Conservation (phyloP, 768 basidiomycete genomes). For the Suillus americanus region DNA sequence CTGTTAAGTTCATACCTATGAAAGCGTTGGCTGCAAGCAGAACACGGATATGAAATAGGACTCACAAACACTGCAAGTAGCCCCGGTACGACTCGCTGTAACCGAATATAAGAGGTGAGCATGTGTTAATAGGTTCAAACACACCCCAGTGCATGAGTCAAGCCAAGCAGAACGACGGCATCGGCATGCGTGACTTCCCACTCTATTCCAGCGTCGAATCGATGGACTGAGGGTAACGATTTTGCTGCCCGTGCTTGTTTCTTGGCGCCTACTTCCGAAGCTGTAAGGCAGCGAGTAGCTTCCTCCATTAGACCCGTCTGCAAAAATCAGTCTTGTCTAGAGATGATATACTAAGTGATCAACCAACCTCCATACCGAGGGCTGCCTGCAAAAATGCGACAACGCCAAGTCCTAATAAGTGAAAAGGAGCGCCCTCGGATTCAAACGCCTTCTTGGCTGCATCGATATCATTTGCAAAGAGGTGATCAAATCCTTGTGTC, state of each 20-base stretch:
- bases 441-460: conserved; percentile 52
- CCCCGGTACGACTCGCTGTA: conserved; percentile 74
- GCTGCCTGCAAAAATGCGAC: conserved; percentile 77
- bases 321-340: background rate
- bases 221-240: conserved; percentile 30
- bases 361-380: conserved; percentile 71
- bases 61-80: conserved; percentile 75
- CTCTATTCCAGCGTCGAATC: conserved; percentile 64
- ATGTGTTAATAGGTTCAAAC: conserved; percentile 12
- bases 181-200: conserved; percentile 80
- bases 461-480: conserved; percentile 68
- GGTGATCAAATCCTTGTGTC: conserved; percentile 58
- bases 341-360: background rate
- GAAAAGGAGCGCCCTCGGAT: conserved; percentile 53
- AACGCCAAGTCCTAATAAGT: conserved; percentile 69
- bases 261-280: conserved; percentile 61
- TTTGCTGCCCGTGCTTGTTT: conserved; percentile 44
- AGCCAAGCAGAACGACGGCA: conserved; percentile 64
- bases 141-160: conserved; percentile 71
- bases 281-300: conserved; percentile 53
- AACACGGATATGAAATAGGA: conserved; percentile 11
- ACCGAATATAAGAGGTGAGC: background rate
- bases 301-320: conserved; percentile 64
- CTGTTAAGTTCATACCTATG: conserved; percentile 53
- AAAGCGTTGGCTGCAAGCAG: conserved; percentile 13